Evolutionary conservation across 139 green algal species (phyloP), one percentile per base, ranked within the genome.

Genomic region (Diplosphaera chodatii): DNA sequence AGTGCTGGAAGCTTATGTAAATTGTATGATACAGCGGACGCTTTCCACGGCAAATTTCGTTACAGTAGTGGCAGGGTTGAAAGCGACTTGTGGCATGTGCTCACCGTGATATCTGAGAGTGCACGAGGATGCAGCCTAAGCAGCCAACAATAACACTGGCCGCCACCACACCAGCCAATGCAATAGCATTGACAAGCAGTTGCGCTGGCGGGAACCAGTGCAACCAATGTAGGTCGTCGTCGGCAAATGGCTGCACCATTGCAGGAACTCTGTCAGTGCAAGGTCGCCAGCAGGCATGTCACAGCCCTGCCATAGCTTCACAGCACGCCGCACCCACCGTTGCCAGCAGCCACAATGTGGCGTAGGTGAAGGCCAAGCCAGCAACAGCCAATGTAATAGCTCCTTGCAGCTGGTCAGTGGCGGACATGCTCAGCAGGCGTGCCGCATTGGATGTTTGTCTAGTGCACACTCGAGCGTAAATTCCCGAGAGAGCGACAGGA

Each of bases 211-310:
- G 81, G 25, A 90, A 85, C 6, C 77, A 3, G 2, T 48, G 21
- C 20, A 81, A 71, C 18, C 83, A 21, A 2, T 75, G 67, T 40
- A 89, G 85, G 25, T 65, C 75, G 3, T 48, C 31, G n/a, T 91
- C 82, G 6, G 90, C 77, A 33, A 91, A 89, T 1, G 85, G 85
- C 84, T 89, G 84, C 77, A n/a, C n/a, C n/a, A n/a, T n/a, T n/a
- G n/a, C n/a, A n/a, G 29, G 3, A 20, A 3, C 64, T 40, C 5
- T 31, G 15, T 15, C 55, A 25, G 4, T 29, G 15, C 31, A 6
- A 18, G 4, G 32, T 27, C 66, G 21, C 8, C 22, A 27, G 37
- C 37, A 48, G 8, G 37, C 8, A 48, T 21, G 10, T 21, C 37
- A 48, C 8, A 8, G 21, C 40, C 2, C 32, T 20, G 10, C 40